phyloP scores from a whole-genome alignment of 805 yeast genomes.

The Pichia insulana region DNA sequence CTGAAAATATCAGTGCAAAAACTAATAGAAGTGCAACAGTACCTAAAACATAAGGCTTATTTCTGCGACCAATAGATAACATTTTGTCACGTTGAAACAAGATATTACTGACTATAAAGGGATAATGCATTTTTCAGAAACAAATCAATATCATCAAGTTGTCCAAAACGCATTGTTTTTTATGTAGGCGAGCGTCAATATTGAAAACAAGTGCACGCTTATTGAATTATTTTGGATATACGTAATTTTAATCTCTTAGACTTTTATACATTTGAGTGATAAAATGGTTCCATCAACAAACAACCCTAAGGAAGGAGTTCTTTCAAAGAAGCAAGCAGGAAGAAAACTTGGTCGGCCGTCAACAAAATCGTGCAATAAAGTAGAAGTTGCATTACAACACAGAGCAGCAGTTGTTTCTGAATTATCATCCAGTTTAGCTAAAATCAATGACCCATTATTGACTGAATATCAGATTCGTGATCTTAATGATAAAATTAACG shows the following conservation, averaged over 20 bases:
- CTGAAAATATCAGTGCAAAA: neutral
- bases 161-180: no score
- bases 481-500: slow-evolving; percentile 65
- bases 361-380: slow-evolving; percentile 40
- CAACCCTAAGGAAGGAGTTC: neutral
- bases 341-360: slow-evolving; percentile 39
- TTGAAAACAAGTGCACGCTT: no score
- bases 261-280: no score
- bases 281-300: neutral
- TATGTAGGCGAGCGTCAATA: no score
- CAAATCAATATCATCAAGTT: no score
- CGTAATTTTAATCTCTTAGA: no score
- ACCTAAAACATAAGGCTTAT: slow-evolving; percentile 9
- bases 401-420: slow-evolving; percentile 54
- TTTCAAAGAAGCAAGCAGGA: neutral
- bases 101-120: no score
- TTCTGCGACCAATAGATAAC: slow-evolving; percentile 11
- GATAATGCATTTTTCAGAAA: neutral
- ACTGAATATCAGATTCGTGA: slow-evolving; percentile 61
- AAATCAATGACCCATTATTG: slow-evolving; percentile 52
- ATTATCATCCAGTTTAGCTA: slow-evolving; percentile 48
- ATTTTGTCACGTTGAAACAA: slow-evolving; percentile 1
- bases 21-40: slow-evolving; percentile 5
- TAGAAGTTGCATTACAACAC: slow-evolving; percentile 68
- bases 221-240: no score